These are phyloP conservation scores for Cyclocybe aegerita DNA, from an alignment of 768 basidiomycete genomes.

Conservation along the genomic window DNA sequence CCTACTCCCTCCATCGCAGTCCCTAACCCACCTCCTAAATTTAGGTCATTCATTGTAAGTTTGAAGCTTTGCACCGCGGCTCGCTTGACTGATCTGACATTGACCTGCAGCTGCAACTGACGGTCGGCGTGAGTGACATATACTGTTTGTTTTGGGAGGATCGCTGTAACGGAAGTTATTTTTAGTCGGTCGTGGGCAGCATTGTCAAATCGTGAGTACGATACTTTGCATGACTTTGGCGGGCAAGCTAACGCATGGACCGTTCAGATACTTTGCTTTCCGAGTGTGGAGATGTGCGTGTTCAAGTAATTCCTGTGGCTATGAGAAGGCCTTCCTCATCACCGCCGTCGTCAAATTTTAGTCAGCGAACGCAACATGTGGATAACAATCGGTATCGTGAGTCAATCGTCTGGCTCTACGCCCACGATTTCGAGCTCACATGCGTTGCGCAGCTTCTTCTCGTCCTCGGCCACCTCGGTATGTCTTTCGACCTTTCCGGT, in stretches of 20 bases:
- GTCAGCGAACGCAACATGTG: slow-evolving; percentile 58
- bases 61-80: not conserved
- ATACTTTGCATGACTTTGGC: slow-evolving; percentile 9
- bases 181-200: slow-evolving; percentile 51
- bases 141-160: not conserved
- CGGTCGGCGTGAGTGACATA: slow-evolving; percentile 35
- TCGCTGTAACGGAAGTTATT: not conserved
- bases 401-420: slow-evolving; percentile 18
- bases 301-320: not conserved
- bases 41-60: slow-evolving; percentile 54
- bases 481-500: slow-evolving; percentile 1
- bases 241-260: slow-evolving; percentile 15
- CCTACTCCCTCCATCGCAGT: not conserved
- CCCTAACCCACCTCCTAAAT: not conserved
- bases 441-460: slow-evolving; percentile 38
- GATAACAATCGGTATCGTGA: slow-evolving; percentile 53
- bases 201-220: slow-evolving; percentile 50
- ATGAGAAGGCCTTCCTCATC: not conserved
- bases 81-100: slow-evolving; percentile 1
- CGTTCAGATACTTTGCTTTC: slow-evolving; percentile 49
- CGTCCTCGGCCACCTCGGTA: slow-evolving; percentile 51
- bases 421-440: not conserved
- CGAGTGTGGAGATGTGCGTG: slow-evolving; percentile 65
- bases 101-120: slow-evolving; percentile 42
- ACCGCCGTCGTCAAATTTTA: slow-evolving; percentile 18